These are phyloP conservation scores for Solanum hybrid DNA, from an alignment of 305 asterid species.

Conservation along the genomic window DNA sequence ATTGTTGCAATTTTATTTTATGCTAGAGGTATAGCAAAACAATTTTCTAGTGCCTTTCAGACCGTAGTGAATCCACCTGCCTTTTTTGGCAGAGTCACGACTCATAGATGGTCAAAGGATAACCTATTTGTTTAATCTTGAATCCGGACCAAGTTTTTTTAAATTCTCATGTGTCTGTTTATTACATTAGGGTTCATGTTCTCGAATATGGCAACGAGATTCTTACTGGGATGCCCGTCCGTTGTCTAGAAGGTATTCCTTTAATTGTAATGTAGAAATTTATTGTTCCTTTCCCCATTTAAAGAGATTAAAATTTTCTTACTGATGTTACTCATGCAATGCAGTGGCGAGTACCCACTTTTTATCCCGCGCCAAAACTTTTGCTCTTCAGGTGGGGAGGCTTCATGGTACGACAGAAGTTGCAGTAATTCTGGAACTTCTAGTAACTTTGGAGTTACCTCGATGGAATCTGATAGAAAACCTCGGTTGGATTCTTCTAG, in stretches of 20 bases:
- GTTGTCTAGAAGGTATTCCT: conserved; percentile 73
- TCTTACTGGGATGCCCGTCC: conserved; percentile 98
- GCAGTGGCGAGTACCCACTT: conserved; percentile 80
- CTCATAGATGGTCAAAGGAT: neutral
- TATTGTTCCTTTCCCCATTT: neutral
- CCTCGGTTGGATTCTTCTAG: conserved; percentile 68
- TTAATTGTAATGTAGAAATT: neutral
- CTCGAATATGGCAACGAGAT: conserved; percentile 97
- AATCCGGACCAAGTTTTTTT: neutral
- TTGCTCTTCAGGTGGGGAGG: conserved; percentile 77
- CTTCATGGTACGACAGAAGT: conserved; percentile 95
- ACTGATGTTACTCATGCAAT: conserved; percentile 17
- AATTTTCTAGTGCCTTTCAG: neutral
- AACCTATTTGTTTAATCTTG: neutral
- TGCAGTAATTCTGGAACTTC: conserved; percentile 88
- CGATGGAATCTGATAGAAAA: conserved; percentile 87
- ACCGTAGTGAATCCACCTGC: neutral
- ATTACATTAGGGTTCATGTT: conserved; percentile 72
- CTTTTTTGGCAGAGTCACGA: neutral
- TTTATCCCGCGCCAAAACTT: conserved; percentile 83
- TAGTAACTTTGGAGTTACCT: conserved; percentile 80
- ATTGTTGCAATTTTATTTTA: neutral
- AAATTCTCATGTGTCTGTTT: conserved; percentile 5
- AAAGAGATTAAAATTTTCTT: neutral
- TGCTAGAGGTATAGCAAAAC: neutral